Conservation (phyloP, 495 filamentous ascomycete genomes). For the Sordaria brevicollis region DNA sequence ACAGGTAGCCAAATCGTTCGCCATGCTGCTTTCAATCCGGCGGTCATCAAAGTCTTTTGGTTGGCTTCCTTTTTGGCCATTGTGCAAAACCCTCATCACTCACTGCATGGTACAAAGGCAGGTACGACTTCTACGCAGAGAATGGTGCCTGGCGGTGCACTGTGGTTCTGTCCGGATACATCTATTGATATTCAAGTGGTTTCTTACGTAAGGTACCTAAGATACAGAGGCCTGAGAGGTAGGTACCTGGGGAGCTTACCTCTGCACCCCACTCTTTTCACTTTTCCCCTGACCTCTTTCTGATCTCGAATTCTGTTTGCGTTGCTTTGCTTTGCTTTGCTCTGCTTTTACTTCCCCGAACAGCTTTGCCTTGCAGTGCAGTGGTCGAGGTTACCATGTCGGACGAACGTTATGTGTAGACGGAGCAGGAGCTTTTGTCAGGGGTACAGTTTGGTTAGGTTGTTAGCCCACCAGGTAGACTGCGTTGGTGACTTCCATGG, state of each 20-base stretch:
- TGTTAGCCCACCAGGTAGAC: neutral
- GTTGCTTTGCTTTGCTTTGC: neutral
- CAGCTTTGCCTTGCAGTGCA: neutral
- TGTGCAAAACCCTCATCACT: neutral
- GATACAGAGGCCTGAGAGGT: too few species aligned
- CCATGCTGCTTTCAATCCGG: neutral
- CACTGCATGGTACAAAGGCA: neutral
- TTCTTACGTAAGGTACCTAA: neutral
- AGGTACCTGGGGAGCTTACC: too few species aligned
- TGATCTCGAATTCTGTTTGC: neutral
- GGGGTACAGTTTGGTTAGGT: neutral
- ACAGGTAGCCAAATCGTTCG: neutral
- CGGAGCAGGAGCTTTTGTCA: neutral
- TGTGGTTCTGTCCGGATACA: neutral
- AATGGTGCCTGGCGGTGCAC: neutral
- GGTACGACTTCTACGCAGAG: neutral
- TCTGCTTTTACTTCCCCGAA: too few species aligned
- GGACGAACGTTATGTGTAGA: neutral
- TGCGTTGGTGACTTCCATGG: neutral
- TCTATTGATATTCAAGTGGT: neutral
- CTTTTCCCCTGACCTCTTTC: neutral
- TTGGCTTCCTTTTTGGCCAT: neutral
- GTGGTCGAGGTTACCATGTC: neutral
- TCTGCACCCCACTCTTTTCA: neutral
- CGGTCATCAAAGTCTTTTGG: neutral